Evolutionary conservation across 2,329 filamentous ascomycete species (phyloP), one percentile per base, ranked within the genome.

Genomic region (Aspergillus brasiliensis): DNA sequence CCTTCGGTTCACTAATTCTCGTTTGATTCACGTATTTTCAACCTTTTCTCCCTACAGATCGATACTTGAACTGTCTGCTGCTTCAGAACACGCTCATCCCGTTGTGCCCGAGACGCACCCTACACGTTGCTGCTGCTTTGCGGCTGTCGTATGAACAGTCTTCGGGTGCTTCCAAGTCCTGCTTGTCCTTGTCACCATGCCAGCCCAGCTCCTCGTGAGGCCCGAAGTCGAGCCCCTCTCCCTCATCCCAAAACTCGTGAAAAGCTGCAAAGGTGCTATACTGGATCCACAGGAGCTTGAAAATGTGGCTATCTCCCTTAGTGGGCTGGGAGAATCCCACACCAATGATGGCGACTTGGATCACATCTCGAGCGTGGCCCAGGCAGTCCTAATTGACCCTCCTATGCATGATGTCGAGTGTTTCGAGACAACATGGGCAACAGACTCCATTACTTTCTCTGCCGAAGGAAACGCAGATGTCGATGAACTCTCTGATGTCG

Each of bases 241-340:
- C 23, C n/a, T 61, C 44, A 47, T 63, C 46, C 68, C 69, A 62
- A 67, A 63, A 51, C 49, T 69, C 28, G 64, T 56, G 48, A 64
- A 58, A 57, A 66, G 56, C 34, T 55, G 52, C 38, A 60, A 51
- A 25, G 59, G 62, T 5, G 56, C 68, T 13, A 56, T 40, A 4
- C 15, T 53, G 10, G 62, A 53, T 10, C 62, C 59, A 10, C 28
- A 49, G 7, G 31, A 38, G 54, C 51, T 60, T 11, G 40, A 54
- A 19, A 51, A 56, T 31, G 11, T 8, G n/a, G 31, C 53, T 23
- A 21, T 46, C 8, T 38, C 34, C 19, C 5, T 58, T 5, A 28
- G 34, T 23, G 38, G 27, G 6, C 44, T 46, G 4, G 28, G n/a
- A 23, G 37, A 53, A 13, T 17, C 19, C 21, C 38, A 61, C 23